Percentiles rank a stretch among this genome's conserved stretches.
Evolutionary conservation across 441 rosid species (phyloP).

Genomic region (Adansonia grandidieri): DNA sequence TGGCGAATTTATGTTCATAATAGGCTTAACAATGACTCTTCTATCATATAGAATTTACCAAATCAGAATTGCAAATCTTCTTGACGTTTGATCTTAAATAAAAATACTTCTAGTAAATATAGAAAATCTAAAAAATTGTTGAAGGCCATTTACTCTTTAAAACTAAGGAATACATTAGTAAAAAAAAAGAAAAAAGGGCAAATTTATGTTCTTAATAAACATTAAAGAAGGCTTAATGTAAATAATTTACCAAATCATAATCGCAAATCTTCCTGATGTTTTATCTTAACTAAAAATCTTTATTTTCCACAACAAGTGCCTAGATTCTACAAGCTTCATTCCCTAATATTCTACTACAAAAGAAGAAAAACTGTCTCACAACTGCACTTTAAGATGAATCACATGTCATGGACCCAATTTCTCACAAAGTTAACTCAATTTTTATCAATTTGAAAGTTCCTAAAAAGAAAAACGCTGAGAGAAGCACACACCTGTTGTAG

Average conservation of each 20-base stretch:
- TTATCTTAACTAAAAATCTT: neutral
- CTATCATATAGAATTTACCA: too few relatives aligned
- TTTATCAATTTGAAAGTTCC: neutral
- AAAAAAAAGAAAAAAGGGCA: neutral
- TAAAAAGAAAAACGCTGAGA: slow-evolving; percentile 11
- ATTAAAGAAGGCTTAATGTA: neutral
- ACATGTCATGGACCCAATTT: neutral
- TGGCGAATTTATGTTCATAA: too few relatives aligned
- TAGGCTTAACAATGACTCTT: too few relatives aligned
- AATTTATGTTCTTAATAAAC: neutral
- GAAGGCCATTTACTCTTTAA: neutral
- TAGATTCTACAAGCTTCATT: neutral
- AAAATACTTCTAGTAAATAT: neutral
- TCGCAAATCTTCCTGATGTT: neutral
- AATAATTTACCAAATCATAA: neutral
- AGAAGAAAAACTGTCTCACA: neutral
- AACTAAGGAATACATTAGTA: neutral
- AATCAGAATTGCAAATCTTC: too few relatives aligned
- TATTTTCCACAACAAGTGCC: neutral
- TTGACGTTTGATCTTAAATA: too few relatives aligned
- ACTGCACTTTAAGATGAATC: neutral
- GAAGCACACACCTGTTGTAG: slow-evolving; percentile 56
- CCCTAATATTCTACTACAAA: neutral
- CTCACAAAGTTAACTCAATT: neutral
- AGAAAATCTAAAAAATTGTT: too few relatives aligned